Conservation (phyloP, 345 rosid genomes). For the Rhodomyrtus tomentosa region DNA sequence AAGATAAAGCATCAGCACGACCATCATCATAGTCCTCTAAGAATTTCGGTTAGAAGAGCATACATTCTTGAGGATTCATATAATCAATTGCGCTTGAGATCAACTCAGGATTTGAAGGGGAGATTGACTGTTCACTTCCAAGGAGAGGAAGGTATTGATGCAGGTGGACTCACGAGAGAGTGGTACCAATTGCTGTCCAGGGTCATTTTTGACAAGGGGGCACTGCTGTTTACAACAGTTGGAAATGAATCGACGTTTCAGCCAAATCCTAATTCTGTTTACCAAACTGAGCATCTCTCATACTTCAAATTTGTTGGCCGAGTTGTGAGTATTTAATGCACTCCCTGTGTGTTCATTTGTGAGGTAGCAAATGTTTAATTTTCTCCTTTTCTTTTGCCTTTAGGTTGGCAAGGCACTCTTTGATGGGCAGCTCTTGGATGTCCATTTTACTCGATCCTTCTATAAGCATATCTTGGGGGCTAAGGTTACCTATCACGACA, state of each 20-base stretch:
- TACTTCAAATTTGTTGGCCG: constrained; percentile 97
- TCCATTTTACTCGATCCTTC: constrained; percentile 94
- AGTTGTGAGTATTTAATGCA: constrained; percentile 52
- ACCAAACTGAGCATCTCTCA: constrained; percentile 95
- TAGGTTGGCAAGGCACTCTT: constrained; percentile 97
- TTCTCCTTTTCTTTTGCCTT: constrained; percentile 5
- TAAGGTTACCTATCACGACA: constrained; percentile 89
- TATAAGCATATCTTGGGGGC: constrained; percentile 91
- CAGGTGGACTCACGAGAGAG: constrained; percentile 98
- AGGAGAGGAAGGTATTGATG: constrained; percentile 99
- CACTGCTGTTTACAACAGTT: constrained; percentile 89
- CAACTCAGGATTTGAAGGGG: constrained; percentile 82
- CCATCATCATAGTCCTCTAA: constrained; percentile 79
- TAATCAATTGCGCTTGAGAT: constrained; percentile 83
- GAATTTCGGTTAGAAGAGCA: constrained; percentile 92
- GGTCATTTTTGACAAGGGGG: constrained; percentile 93
- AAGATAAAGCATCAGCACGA: constrained; percentile 93
- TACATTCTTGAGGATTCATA: constrained; percentile 97
- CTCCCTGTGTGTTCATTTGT: not conserved
- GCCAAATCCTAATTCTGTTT: constrained; percentile 95
- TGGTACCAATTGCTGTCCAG: constrained; percentile 97
- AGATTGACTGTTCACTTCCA: constrained; percentile 90
- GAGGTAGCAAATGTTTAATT: not conserved
- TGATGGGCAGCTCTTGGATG: constrained; percentile 93
- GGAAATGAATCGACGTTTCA: constrained; percentile 98